Conservation (phyloP, 345 rosid species). For the Mangifera indica region DNA sequence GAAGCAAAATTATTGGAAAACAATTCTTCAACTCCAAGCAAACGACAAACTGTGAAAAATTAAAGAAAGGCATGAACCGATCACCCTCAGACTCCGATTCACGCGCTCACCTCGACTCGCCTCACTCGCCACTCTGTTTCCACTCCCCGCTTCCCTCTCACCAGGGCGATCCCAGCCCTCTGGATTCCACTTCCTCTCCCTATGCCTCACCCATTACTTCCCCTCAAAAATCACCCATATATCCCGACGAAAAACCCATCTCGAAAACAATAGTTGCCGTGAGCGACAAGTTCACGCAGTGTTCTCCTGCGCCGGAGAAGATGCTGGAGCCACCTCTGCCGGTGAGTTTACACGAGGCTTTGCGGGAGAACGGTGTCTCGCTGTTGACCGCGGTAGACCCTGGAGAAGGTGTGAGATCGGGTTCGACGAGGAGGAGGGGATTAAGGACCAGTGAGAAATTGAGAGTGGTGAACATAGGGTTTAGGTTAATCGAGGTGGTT, state of each 20-base stretch:
- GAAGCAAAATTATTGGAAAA: constrained; percentile 15
- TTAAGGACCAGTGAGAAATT: constrained; percentile 37
- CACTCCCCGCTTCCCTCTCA: constrained; percentile 71
- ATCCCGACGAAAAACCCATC: constrained; percentile 8
- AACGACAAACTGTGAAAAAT: neutral
- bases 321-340: constrained; percentile 23
- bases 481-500: constrained; percentile 60
- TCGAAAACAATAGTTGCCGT: constrained; percentile 54
- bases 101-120: constrained; percentile 45
- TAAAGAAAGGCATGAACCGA: constrained; percentile 44
- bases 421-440: constrained; percentile 31
- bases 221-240: constrained; percentile 39
- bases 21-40: constrained; percentile 5
- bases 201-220: constrained; percentile 62
- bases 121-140: constrained; percentile 65
- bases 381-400: constrained; percentile 35
- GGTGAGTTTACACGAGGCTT: constrained; percentile 39
- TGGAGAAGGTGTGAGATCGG: constrained; percentile 23
- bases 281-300: constrained; percentile 46
- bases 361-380: constrained; percentile 37
- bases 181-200: constrained; percentile 35
- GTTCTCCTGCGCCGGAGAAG: constrained; percentile 34
- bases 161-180: constrained; percentile 48
- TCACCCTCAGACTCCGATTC: constrained; percentile 65
- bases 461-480: constrained; percentile 52